phyloP scores from a whole-genome alignment of 2,329 filamentous ascomycete species.

The Alternaria panax region DNA sequence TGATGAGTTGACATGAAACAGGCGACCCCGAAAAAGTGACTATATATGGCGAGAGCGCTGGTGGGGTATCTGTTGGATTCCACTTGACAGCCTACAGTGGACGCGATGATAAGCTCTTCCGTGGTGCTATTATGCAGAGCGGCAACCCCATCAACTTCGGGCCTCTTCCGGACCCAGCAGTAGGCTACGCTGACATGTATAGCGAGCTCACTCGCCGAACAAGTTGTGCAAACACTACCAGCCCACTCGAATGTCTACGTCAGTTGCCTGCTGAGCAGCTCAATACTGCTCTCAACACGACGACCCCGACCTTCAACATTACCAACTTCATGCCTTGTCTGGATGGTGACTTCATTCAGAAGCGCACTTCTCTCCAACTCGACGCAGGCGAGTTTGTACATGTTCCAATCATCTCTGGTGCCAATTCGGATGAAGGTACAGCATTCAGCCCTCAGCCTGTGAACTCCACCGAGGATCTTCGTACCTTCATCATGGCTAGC shows the following conservation, averaged over 20 bases:
- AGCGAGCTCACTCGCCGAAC: constrained; percentile 30
- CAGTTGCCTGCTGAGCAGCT: constrained; percentile 65
- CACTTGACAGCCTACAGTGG: constrained; percentile 57
- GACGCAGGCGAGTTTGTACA: constrained; percentile 66
- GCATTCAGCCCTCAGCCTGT: constrained; percentile 62
- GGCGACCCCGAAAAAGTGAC: constrained; percentile 53
- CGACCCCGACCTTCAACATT: constrained; percentile 33
- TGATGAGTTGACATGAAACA: constrained; percentile 39
- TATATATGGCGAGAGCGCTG: constrained; percentile 56
- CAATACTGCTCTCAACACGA: constrained; percentile 61
- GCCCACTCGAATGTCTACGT: constrained; percentile 61
- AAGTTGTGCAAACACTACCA: constrained; percentile 32
- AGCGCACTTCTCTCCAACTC: constrained; percentile 63
- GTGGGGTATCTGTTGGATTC: constrained; percentile 55
- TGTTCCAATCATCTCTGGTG: constrained; percentile 69
- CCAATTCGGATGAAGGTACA: constrained; percentile 71
- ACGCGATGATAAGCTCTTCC: constrained; percentile 58
- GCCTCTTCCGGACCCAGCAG: constrained; percentile 18
- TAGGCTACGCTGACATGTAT: constrained; percentile 31
- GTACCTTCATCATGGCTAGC: constrained; percentile 48
- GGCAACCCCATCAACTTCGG: constrained; percentile 49
- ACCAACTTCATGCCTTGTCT: constrained; percentile 54
- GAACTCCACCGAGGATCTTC: constrained; percentile 63
- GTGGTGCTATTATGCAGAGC: constrained; percentile 56
- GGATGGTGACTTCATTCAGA: constrained; percentile 65